Evolutionary conservation across 1,284 basidiomycete species (phyloP), one percentile per base, ranked within the genome.

Genomic region (Rhodotorula sp.): DNA sequence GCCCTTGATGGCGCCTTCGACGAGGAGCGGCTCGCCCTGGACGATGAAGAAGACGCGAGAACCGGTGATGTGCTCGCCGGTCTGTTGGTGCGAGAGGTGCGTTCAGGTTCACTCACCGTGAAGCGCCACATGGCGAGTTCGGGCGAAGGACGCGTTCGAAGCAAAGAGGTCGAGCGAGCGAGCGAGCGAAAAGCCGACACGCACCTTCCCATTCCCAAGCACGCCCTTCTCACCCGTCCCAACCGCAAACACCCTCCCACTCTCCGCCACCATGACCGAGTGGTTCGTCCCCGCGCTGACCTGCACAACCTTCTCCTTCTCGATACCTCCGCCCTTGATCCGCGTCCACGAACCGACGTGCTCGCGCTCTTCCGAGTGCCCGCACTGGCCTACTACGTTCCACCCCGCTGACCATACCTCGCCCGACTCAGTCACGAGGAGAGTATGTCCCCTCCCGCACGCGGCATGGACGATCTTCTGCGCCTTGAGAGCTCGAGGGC

Each of bases 201-300:
- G 92, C 0, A 92, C 93, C 66, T 87, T 86, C 22, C 94, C 94
- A 76, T 93, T 94, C 1, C 93, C 94, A 0, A 97, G 84, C 75
- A 96, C 92, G 2, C 94, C 94, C 74, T 91, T 88, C 80, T 96
- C 92, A n/a, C 88, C 90, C 64, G 90, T 93, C 47, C 94, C 94
- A 73, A 92, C 88, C 0, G 92, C 86, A 78, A 90, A 97, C 4
- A 96, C 91, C 84, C 88, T 88, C 28, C 93, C 94, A 31, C 84
- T 84, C 65, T 87, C 86, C 6, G 91, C 90, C 65, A 95, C 84
- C 64, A 94, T 86, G 24, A 94, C 80, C 2, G 91, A 90, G 81
- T 94, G 96, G 1, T 86, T 88, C 68, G 90, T 82, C 0, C 94
- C 94, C 1, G 90, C 91, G 15, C 88, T 86, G 13, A 88, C 92